A percentile compares a stretch with the other conserved stretches of the same genome.
These are phyloP conservation scores for Ammopiptanthus mongolicus DNA, from an alignment of 306 rosid genomes.

Conservation along the genomic window DNA sequence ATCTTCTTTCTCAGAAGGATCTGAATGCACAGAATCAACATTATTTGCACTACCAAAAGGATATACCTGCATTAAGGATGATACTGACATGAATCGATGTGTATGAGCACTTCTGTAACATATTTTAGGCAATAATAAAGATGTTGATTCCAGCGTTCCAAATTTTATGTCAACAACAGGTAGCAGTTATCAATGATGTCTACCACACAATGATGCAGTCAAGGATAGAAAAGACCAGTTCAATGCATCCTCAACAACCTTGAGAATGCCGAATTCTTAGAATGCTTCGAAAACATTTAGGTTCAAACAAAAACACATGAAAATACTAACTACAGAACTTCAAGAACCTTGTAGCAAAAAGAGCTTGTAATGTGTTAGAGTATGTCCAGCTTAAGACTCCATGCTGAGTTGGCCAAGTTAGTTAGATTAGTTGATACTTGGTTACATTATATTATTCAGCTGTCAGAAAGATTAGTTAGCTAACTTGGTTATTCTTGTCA, in stretches of 20 bases:
- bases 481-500: background rate
- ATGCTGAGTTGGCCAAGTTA: background rate
- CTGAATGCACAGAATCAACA: slow-evolving; percentile 53
- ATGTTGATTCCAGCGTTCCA: slow-evolving; percentile 7
- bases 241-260: background rate
- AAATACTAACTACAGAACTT: background rate
- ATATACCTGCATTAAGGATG: slow-evolving; percentile 61
- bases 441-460: background rate
- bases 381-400: background rate
- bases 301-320: background rate
- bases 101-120: background rate
- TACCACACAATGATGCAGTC: background rate
- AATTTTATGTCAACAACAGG: slow-evolving; percentile 5
- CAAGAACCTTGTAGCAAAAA: background rate
- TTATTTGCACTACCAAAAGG: slow-evolving; percentile 48
- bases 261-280: background rate
- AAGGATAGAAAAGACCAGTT: background rate
- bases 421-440: background rate
- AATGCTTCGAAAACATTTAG: background rate
- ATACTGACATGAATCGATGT: background rate
- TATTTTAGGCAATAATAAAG: slow-evolving; percentile 1
- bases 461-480: background rate
- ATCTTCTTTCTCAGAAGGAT: slow-evolving; percentile 84
- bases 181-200: background rate
- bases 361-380: background rate